These are phyloP conservation scores for Fusarium sp. DNA, from an alignment of 2,329 filamentous ascomycete genomes.

Conservation along the genomic window DNA sequence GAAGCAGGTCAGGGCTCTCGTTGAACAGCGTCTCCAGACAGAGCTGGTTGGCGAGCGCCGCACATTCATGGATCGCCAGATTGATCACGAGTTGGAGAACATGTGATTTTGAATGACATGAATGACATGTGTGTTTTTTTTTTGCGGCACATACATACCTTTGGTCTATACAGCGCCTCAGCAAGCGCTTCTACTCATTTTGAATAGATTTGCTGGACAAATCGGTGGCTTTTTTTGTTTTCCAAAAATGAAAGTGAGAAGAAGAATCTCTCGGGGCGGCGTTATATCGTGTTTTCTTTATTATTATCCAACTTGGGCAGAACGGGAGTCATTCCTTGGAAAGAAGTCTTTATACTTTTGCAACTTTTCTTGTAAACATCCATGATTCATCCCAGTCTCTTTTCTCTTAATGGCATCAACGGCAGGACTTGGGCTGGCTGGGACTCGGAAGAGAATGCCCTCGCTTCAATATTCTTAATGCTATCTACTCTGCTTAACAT, in stretches of 20 bases:
- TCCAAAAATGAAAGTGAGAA: constrained; percentile 39
- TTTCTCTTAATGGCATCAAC: constrained; percentile 38
- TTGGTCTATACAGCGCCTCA: constrained; percentile 28
- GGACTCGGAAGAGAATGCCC: constrained; percentile 20
- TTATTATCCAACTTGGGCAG: constrained; percentile 28
- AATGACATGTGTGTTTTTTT: constrained; percentile 11
- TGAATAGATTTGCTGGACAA: constrained; percentile 22
- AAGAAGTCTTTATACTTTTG: constrained; percentile 32
- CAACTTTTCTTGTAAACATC: constrained; percentile 34
- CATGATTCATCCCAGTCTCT: constrained; percentile 18
- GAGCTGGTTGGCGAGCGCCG: constrained; percentile 88
- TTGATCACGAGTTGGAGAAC: constrained; percentile 91
- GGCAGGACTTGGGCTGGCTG: constrained; percentile 22
- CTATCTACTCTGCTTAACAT: constrained; percentile 9
- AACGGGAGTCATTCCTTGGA: constrained; percentile 41
- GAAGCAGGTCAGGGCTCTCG: constrained; percentile 92
- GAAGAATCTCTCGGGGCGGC: constrained; percentile 27
- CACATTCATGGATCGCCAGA: constrained; percentile 90
- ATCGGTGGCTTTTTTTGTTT: constrained; percentile 9
- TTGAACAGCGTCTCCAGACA: constrained; percentile 93
- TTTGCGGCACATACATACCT: constrained; percentile 39
- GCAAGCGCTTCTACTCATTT: constrained; percentile 3
- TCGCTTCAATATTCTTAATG: constrained; percentile 25
- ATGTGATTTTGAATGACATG: constrained; percentile 70
- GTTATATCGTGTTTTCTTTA: constrained; percentile 25